A percentile compares a stretch with the other conserved stretches of the same genome.
These are phyloP conservation scores for Triangularia setosa DNA, from an alignment of 2,329 filamentous ascomycete species.

Conservation along the genomic window DNA sequence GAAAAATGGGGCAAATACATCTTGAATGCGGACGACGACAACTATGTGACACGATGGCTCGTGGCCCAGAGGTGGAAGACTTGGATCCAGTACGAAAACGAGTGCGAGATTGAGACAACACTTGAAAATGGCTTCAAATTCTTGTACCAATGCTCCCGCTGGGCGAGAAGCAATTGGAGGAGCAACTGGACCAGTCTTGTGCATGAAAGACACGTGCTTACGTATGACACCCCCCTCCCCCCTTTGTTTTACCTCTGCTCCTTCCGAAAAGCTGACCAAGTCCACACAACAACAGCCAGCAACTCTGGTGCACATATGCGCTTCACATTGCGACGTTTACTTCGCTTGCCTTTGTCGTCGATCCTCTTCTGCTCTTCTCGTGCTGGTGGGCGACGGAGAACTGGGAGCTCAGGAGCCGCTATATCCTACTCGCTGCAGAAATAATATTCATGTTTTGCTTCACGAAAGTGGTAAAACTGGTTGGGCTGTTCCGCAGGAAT, in stretches of 20 bases:
- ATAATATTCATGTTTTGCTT: slow-evolving; percentile 72
- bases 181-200: slow-evolving; percentile 92
- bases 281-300: slow-evolving; percentile 56
- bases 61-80: slow-evolving; percentile 91
- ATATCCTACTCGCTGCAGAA: slow-evolving; percentile 54
- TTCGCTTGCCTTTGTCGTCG: slow-evolving; percentile 76
- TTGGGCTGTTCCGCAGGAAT: slow-evolving; percentile 81
- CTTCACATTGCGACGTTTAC: slow-evolving; percentile 90
- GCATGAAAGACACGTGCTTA: slow-evolving; percentile 78
- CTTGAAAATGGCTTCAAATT: slow-evolving; percentile 87
- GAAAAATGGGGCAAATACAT: slow-evolving; percentile 87
- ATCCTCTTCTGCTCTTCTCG: slow-evolving; percentile 67
- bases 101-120: slow-evolving; percentile 89
- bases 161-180: slow-evolving; percentile 96
- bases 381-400: slow-evolving; percentile 64
- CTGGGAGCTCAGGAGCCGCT: slow-evolving; percentile 53
- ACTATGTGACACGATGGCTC: slow-evolving; percentile 96
- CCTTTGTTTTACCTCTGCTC: neutral
- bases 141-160: slow-evolving; percentile 86
- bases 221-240: slow-evolving; percentile 57
- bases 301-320: slow-evolving; percentile 90
- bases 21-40: slow-evolving; percentile 94
- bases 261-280: slow-evolving; percentile 13
- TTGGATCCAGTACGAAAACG: slow-evolving; percentile 87
- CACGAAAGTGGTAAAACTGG: slow-evolving; percentile 86